phyloP scores from a whole-genome alignment of 805 yeast species.

The Candida silvatica region DNA sequence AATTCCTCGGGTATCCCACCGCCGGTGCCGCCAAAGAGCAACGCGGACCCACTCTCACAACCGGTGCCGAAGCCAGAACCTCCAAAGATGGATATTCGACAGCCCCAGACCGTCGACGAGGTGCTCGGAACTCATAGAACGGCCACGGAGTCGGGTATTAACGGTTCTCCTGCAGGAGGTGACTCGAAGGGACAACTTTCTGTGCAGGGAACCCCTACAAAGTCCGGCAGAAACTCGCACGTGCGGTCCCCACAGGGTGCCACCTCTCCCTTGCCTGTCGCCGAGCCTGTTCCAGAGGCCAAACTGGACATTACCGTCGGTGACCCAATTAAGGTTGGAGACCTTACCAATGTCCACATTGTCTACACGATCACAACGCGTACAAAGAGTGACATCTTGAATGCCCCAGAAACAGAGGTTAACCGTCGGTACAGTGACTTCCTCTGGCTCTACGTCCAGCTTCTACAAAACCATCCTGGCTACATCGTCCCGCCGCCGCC shows the following conservation, averaged over 20 bases:
- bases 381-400: constrained; percentile 34
- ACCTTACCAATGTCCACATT: constrained; percentile 79
- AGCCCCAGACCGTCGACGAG: background rate
- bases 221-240: too few relatives aligned
- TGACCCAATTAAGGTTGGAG: constrained; percentile 90
- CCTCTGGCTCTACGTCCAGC: constrained; percentile 87
- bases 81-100: constrained; percentile 17
- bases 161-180: too few relatives aligned
- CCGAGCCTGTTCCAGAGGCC: constrained; percentile 12
- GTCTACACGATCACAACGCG: constrained; percentile 71
- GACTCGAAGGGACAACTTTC: too few relatives aligned
- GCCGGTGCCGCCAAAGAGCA: constrained; percentile 7
- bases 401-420: constrained; percentile 41
- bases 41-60: background rate
- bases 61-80: background rate
- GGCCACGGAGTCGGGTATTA: constrained; percentile 9
- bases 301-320: constrained; percentile 65
- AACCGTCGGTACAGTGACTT: constrained; percentile 87
- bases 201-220: too few relatives aligned
- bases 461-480: constrained; percentile 84
- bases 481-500: constrained; percentile 92
- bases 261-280: background rate
- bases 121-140: constrained; percentile 16
- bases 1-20: constrained; percentile 19
- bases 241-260: too few relatives aligned